Evolutionary conservation across 2,329 filamentous ascomycete species (phyloP), one percentile per base, ranked within the genome.

Genomic region (Fusarium pseudonygamai): DNA sequence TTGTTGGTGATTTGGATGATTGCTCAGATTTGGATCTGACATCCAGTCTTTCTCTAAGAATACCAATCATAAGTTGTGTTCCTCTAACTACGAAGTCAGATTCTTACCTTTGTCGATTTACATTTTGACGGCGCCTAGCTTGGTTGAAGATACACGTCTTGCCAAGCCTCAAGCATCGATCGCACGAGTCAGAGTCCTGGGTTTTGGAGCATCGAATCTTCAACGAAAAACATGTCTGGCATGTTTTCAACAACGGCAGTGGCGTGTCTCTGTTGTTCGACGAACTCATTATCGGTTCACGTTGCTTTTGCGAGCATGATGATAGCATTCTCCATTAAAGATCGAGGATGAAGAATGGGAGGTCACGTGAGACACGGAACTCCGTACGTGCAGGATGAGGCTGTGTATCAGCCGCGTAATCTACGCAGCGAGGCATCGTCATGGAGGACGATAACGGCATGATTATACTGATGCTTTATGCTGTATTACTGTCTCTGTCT

Each of bases 191-290:
- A 6, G 77, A 79, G 20, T 80, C 75, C 13, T 81, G 79, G 0
- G 78, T 78, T 24, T 78, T 80, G 9, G 78, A 72, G 58, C 80
- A 82, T 5, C 78, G 74, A 14, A 82, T 80, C 9, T 82, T 82
- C 1, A 79, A 59, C 2, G 74, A 69, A 24, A 79, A 79, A 52
- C 80, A 82, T 26, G 78, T 79, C 26, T 81, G 78, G 9, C 80
- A 82, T 5, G 80, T 82, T 40, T 79, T 80, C 2, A 73, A 24
- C 10, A 73, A 8, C 0, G 61, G 61, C 8, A 65, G 56, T 2
- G 70, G 57, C 1, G 55, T 56, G 2, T 50, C 22, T 24, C 16
- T 20, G 14, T 45, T 32, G 9, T 52, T 67, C 18, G 61, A 50
- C 5, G 56, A 18, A 40, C 30, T 64, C 73, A 75, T 75, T 14